Evolutionary conservation across 306 rosid species (phyloP).

Genomic region (Gynostemma pentaphyllum): DNA sequence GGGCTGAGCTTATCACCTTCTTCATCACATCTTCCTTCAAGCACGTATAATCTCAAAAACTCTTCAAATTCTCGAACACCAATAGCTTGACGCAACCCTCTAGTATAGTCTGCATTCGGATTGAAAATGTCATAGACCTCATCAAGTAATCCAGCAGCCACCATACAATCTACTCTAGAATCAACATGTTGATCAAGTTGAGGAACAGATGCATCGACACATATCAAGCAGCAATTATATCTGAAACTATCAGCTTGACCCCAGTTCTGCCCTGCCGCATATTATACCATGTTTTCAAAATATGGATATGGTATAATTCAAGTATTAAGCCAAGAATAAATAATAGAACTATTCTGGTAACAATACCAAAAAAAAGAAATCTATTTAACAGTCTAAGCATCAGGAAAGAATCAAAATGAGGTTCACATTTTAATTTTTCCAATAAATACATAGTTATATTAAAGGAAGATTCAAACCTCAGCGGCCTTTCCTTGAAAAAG

Average conservation of each 20-base stretch:
- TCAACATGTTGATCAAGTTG: constrained; percentile 73
- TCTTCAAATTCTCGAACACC: constrained; percentile 79
- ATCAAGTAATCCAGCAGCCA: constrained; percentile 63
- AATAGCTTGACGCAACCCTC: constrained; percentile 76
- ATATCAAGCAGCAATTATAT: constrained; percentile 69
- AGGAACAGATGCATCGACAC: constrained; percentile 67
- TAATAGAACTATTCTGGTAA: neutral
- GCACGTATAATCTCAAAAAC: constrained; percentile 28
- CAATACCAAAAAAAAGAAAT: neutral
- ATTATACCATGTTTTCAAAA: neutral
- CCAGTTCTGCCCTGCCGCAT: constrained; percentile 95
- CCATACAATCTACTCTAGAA: constrained; percentile 76
- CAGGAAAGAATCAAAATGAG: neutral
- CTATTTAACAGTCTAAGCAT: neutral
- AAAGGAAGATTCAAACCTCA: constrained; percentile 34
- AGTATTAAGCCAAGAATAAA: neutral
- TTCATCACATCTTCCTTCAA: constrained; percentile 13
- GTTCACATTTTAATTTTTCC: neutral
- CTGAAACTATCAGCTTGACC: constrained; percentile 68
- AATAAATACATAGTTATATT: neutral
- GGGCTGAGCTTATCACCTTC: constrained; percentile 17
- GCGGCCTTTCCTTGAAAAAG: constrained; percentile 69
- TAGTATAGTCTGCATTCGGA: constrained; percentile 54
- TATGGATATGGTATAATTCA: neutral
- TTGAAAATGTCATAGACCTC: constrained; percentile 68